These are phyloP conservation scores for Tuber aestivum DNA, from an alignment of 495 filamentous ascomycete species.

Conservation along the genomic window DNA sequence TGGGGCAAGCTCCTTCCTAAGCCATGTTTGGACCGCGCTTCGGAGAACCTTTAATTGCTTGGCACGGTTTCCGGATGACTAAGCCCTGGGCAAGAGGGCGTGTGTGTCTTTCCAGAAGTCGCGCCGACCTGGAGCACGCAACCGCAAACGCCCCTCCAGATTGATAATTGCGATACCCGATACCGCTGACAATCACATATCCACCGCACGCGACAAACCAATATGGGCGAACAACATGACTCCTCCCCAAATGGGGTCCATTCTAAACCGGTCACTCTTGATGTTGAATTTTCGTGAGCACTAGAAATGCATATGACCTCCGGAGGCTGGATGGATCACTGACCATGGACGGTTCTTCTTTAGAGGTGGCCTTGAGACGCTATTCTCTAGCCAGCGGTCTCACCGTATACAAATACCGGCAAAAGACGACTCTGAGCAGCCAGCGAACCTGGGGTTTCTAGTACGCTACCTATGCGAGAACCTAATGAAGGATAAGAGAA, in stretches of 20 bases:
- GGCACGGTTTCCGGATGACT: constrained; percentile 9
- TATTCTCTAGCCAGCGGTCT: constrained; percentile 75
- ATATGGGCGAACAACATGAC: background rate
- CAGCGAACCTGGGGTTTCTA: constrained; percentile 67
- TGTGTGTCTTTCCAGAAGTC: background rate
- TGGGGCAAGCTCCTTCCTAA: background rate
- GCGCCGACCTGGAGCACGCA: background rate
- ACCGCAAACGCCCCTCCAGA: background rate
- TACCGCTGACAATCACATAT: constrained; percentile 4
- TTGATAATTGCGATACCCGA: background rate
- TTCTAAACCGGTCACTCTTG: constrained; percentile 47
- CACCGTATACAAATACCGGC: constrained; percentile 64
- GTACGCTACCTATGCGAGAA: constrained; percentile 74
- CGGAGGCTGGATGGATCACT: background rate
- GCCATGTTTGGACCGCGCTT: constrained; percentile 23
- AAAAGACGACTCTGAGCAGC: constrained; percentile 46
- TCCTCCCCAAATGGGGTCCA: background rate
- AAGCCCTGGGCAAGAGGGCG: background rate
- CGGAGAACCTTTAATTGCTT: constrained; percentile 20
- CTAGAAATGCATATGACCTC: constrained; percentile 6
- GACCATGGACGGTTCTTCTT: constrained; percentile 4
- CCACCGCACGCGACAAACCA: constrained; percentile 34
- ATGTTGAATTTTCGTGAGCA: constrained; percentile 70
- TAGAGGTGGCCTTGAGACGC: constrained; percentile 90
- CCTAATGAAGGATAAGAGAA: constrained; percentile 76